Percentiles rank a stretch among this genome's conserved stretches.
Evolutionary conservation across 768 basidiomycete species (phyloP).

Genomic region (Serendipita indica): DNA sequence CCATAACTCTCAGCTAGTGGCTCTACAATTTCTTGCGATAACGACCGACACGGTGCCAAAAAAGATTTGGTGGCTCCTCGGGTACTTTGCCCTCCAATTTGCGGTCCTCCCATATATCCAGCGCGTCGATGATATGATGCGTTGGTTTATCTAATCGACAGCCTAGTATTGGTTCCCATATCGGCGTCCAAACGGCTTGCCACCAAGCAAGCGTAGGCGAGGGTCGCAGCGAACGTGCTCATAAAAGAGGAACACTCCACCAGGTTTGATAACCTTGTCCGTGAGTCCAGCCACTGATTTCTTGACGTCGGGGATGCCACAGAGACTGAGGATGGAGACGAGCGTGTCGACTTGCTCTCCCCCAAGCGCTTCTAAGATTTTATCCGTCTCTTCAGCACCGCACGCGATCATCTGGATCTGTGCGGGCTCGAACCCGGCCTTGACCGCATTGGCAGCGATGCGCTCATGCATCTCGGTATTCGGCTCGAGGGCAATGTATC

Average conservation of each 20-base stretch:
- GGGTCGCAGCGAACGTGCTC: constrained; percentile 43
- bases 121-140: constrained; percentile 16
- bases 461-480: constrained; percentile 46
- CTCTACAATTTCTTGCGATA: constrained; percentile 18
- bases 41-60: constrained; percentile 43
- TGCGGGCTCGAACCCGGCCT: constrained; percentile 40
- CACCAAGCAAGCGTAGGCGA: constrained; percentile 30
- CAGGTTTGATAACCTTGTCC: constrained; percentile 40
- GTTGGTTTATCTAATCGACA: constrained; percentile 36
- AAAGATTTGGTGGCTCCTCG: constrained; percentile 42
- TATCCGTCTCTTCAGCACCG: constrained; percentile 35
- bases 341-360: constrained; percentile 37
- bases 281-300: constrained; percentile 33
- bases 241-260: constrained; percentile 49
- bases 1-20: too few relatives aligned
- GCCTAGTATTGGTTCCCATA: constrained; percentile 50
- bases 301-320: constrained; percentile 44
- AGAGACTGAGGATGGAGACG: constrained; percentile 49
- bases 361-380: not conserved
- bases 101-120: constrained; percentile 33
- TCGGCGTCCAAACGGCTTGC: constrained; percentile 58
- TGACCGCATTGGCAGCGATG: constrained; percentile 35
- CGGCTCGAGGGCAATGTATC: constrained; percentile 61
- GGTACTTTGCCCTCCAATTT: constrained; percentile 35
- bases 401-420: constrained; percentile 46